A percentile compares a stretch with the other conserved stretches of the same genome.
Conservation (phyloP, 2,329 filamentous ascomycete species). For the Huntiella decipiens region DNA sequence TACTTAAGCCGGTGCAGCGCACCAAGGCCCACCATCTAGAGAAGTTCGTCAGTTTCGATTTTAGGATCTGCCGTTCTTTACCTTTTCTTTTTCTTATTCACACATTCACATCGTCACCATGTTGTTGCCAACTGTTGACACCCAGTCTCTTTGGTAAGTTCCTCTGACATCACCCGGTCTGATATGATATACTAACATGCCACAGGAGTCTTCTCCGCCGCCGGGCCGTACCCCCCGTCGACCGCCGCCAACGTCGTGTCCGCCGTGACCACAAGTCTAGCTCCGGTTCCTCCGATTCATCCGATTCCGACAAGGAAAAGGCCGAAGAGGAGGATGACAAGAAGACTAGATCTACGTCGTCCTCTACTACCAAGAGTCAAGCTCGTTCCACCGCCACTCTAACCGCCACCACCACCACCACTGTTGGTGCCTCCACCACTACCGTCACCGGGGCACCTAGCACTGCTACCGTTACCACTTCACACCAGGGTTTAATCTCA, state of each 20-base stretch:
- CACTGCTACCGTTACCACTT: not conserved
- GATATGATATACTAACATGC: not conserved
- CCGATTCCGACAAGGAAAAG: not conserved
- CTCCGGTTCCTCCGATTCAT: not conserved
- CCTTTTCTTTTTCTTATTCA: not conserved
- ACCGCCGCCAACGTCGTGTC: not conserved
- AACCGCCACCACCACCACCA: slow-evolving; percentile 1
- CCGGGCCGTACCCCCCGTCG: not conserved
- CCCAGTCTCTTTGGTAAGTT: slow-evolving; percentile 3
- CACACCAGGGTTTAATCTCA: not conserved
- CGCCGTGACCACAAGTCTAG: not conserved
- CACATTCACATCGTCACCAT: not conserved
- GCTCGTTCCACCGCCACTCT: not conserved
- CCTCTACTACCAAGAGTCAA: not conserved
- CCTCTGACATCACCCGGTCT: not conserved
- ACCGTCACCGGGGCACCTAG: not conserved
- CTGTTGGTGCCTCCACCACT: not conserved
- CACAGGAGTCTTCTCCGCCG: slow-evolving; percentile 1
- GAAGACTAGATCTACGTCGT: not conserved
- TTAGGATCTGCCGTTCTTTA: not conserved
- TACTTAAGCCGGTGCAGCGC: not conserved
- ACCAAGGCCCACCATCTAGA: not conserved
- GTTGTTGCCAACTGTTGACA: slow-evolving; percentile 5
- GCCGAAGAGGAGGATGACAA: not conserved
- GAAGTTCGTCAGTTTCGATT: not conserved